Percentiles rank a stretch among this genome's conserved stretches.
phyloP scores from a whole-genome alignment of 2,329 filamentous ascomycete species.

The Colletotrichum acutatum region DNA sequence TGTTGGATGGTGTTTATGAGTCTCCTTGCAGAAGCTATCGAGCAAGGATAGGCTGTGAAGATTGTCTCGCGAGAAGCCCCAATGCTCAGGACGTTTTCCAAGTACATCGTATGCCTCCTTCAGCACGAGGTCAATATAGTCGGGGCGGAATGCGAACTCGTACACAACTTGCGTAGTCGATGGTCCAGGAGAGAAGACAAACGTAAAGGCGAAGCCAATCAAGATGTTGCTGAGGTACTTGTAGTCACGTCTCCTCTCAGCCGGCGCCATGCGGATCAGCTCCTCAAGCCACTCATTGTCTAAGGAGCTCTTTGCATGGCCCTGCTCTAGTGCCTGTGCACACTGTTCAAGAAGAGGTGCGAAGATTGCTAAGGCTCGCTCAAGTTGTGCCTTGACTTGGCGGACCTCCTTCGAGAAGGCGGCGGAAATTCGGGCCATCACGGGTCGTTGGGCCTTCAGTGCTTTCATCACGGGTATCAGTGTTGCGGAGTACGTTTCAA shows the following conservation, averaged over 20 bases:
- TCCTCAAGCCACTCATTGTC: slow-evolving; percentile 26
- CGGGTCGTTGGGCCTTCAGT: slow-evolving; percentile 23
- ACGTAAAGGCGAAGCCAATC: slow-evolving; percentile 29
- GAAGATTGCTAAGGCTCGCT: slow-evolving; percentile 8
- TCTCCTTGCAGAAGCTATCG: slow-evolving; percentile 33
- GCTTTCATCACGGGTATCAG: slow-evolving; percentile 26
- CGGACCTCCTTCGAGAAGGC: slow-evolving; percentile 19
- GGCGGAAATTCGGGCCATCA: slow-evolving; percentile 29
- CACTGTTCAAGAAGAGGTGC: slow-evolving; percentile 14
- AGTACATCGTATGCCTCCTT: slow-evolving; percentile 15
- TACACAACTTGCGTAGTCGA: slow-evolving; percentile 32
- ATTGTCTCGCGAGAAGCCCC: slow-evolving; percentile 18
- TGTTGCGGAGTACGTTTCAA: slow-evolving; percentile 22
- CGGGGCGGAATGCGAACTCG: slow-evolving; percentile 30
- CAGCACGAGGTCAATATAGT: slow-evolving; percentile 10
- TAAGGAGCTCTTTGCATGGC: not conserved
- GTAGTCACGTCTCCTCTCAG: slow-evolving; percentile 13
- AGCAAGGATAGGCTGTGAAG: slow-evolving; percentile 19
- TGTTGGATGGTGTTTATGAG: slow-evolving; percentile 28
- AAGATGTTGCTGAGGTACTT: slow-evolving; percentile 30
- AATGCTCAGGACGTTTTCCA: not conserved
- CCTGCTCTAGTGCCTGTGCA: slow-evolving; percentile 4
- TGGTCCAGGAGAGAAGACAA: slow-evolving; percentile 20
- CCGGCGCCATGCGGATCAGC: slow-evolving; percentile 21
- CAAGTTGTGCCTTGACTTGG: slow-evolving; percentile 17